phyloP scores from a whole-genome alignment of 1,139 yeast genomes.

The Yarrowia galli region DNA sequence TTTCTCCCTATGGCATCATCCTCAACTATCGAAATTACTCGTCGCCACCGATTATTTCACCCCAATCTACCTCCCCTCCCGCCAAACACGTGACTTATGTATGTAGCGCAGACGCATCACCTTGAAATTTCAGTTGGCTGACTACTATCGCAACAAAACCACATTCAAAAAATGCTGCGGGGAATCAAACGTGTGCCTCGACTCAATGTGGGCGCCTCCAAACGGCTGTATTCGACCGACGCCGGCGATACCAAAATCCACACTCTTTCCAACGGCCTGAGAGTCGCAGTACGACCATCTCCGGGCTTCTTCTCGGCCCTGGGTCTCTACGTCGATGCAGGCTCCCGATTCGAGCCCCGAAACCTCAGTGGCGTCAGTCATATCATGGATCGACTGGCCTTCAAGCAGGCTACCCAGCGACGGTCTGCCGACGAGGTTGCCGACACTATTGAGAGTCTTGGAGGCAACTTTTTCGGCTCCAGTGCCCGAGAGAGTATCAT shows the following conservation, averaged over 20 bases:
- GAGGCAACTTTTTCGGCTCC: slow-evolving; percentile 95
- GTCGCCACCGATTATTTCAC: neutral
- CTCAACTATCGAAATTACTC: too few relatives aligned
- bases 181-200: slow-evolving; percentile 27
- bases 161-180: slow-evolving; percentile 1
- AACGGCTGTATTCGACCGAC: slow-evolving; percentile 25
- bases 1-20: neutral
- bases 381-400: slow-evolving; percentile 83
- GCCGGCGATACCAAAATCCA: slow-evolving; percentile 49
- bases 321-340: slow-evolving; percentile 90
- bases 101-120: slow-evolving; percentile 4
- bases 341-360: slow-evolving; percentile 77
- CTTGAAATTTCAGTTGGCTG: slow-evolving; percentile 6
- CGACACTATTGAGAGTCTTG: slow-evolving; percentile 75
- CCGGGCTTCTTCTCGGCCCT: slow-evolving; percentile 93
- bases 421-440: slow-evolving; percentile 74
- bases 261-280: slow-evolving; percentile 75
- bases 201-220: neutral
- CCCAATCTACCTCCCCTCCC: neutral
- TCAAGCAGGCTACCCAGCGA: slow-evolving; percentile 69
- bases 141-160: slow-evolving; percentile 6
- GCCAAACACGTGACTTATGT: slow-evolving; percentile 7
- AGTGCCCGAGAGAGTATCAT: slow-evolving; percentile 91
- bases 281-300: slow-evolving; percentile 82
- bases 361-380: slow-evolving; percentile 75